Conservation (phyloP, 129 eudicot species). For the Ambrosia trifida region DNA sequence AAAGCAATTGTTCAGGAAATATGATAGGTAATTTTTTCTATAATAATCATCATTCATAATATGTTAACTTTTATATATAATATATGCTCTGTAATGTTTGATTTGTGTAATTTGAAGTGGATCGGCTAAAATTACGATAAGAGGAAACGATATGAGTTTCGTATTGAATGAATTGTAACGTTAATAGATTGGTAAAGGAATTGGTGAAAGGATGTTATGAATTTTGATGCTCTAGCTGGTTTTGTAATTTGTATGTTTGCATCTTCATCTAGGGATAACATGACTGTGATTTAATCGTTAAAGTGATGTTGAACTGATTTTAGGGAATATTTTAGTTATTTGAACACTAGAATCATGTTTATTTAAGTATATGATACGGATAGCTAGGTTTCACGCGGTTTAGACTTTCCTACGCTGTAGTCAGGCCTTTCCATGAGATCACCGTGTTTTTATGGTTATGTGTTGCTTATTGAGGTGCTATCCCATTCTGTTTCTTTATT, state of each 20-base stretch:
- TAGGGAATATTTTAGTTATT: neutral
- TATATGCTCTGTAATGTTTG: neutral
- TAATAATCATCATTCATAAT: neutral
- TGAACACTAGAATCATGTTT: neutral
- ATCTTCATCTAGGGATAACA: neutral
- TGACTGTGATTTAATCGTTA: slow-evolving; percentile 11
- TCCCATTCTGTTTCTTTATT: too few species aligned
- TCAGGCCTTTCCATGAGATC: too few species aligned
- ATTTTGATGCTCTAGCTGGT: neutral
- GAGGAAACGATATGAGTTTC: neutral
- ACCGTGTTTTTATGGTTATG: too few species aligned
- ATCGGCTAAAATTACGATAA: slow-evolving; percentile 3
- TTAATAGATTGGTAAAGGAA: neutral
- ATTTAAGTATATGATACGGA: too few species aligned
- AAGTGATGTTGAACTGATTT: slow-evolving; percentile 15
- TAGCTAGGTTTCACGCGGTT: too few species aligned
- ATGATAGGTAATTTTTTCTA: slow-evolving; percentile 28
- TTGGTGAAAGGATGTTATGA: neutral
- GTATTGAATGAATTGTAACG: slow-evolving; percentile 4
- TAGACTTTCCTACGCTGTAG: too few species aligned
- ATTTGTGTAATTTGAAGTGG: slow-evolving; percentile 17
- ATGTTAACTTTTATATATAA: neutral
- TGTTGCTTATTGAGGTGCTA: too few species aligned
- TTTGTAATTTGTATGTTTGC: slow-evolving; percentile 6
- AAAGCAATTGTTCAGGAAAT: neutral